A percentile compares a stretch with the other conserved stretches of the same genome.
Conservation (phyloP, 225 moss, liverwort and hornwort genomes). For the Asterella californica region DNA sequence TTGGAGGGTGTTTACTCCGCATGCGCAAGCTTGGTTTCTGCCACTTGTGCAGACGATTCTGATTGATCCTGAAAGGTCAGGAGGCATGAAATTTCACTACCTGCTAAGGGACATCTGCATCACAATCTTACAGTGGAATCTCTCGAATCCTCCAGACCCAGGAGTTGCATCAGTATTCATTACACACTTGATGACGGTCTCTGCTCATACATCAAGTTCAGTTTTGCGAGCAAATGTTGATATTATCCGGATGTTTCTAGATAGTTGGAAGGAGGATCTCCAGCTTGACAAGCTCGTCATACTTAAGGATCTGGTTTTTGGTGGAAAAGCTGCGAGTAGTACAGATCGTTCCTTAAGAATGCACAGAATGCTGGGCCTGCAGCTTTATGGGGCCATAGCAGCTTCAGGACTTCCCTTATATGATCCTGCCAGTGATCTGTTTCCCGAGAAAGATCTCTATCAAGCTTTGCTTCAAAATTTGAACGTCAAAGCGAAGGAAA, state of each 20-base stretch:
- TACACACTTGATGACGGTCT: constrained; percentile 67
- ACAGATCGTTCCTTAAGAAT: constrained; percentile 52
- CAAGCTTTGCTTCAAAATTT: constrained; percentile 74
- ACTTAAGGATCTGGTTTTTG: constrained; percentile 59
- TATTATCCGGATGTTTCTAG: constrained; percentile 80
- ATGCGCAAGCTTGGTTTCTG: constrained; percentile 57
- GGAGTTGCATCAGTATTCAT: constrained; percentile 58
- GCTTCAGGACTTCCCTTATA: constrained; percentile 68
- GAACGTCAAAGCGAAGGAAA: constrained; percentile 61
- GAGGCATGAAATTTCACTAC: constrained; percentile 83
- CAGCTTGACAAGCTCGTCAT: constrained; percentile 53
- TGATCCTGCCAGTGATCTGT: constrained; percentile 52
- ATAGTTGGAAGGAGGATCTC: constrained; percentile 66
- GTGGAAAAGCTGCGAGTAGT: constrained; percentile 64
- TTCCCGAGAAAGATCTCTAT: constrained; percentile 64
- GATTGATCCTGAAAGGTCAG: constrained; percentile 63
- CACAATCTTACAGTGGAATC: constrained; percentile 73
- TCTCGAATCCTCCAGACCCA: constrained; percentile 51
- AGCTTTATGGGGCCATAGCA: constrained; percentile 73
- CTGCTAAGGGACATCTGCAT: constrained; percentile 92
- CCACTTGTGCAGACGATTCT: constrained; percentile 72
- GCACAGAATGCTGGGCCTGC: constrained; percentile 74
- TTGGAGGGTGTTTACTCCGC: constrained; percentile 65
- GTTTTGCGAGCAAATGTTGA: constrained; percentile 82
- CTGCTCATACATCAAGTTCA: constrained; percentile 69